Evolutionary conservation across 2,329 filamentous ascomycete species (phyloP), one percentile per base, ranked within the genome.

Genomic region (Pyrenophora graminea): DNA sequence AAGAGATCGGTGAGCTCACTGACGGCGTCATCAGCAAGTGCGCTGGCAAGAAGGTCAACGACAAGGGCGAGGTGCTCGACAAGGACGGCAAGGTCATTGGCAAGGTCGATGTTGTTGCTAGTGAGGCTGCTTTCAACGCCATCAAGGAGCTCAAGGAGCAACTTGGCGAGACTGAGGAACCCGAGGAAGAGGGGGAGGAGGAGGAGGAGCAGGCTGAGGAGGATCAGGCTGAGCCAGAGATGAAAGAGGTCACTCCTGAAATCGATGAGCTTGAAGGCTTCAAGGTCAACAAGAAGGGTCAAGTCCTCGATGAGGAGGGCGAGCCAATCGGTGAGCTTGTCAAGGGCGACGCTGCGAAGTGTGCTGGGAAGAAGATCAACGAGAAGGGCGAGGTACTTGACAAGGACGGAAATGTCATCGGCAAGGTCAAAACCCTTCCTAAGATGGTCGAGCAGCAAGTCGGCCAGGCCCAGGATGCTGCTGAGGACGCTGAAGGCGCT

Each of bases 291-390:
- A 83, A 83, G 77, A 82, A 82, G 71, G 80, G 80, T 39, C 73
- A 79, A 61, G 74, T 80, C 44, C 71, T 80, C 31, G 76, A 79
- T 58, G 79, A 81, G 59, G 79, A 80, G 45, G 80, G 80, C 19
- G 80, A 82, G 52, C 70, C 75, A 6, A 80, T 82, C 58, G 80
- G 79, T 27, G 78, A 81, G 61, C 77, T 83, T 36, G 67, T 71
- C 34, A 79, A 82, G 58, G 85, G 86, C 36, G 81, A 87, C 45
- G 70, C 86, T 10, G 71, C 79, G 12, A 82, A 86, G 55, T 86
- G 85, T 56, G 82, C 85, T 15, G 80, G 85, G 51, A 86, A 85
- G 74, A 87, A 86, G 70, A 76, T 85, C 59, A 85, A 87, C 58
- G 80, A 79, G 52, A 77, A 85, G 70, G 85, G 85, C 17, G 85